phyloP scores from a whole-genome alignment of 768 basidiomycete species.

The Psilocybe azurescens region DNA sequence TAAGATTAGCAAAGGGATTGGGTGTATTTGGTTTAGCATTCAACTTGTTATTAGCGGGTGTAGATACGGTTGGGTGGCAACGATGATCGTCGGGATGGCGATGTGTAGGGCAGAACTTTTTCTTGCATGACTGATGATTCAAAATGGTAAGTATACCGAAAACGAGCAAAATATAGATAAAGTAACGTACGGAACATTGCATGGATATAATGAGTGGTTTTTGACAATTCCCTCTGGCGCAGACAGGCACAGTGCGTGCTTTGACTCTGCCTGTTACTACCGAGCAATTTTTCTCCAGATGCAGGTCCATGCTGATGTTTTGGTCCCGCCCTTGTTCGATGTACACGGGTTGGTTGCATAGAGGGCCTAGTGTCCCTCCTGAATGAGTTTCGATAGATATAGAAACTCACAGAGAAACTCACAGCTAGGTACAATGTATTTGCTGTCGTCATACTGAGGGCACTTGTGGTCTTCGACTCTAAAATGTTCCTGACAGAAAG shows the following conservation, averaged over 20 bases:
- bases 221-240: slow-evolving; percentile 65
- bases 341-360: slow-evolving; percentile 78
- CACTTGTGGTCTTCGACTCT: slow-evolving; percentile 71
- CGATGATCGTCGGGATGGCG: slow-evolving; percentile 79
- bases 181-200: slow-evolving; percentile 65
- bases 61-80: slow-evolving; percentile 40
- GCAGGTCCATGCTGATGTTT: slow-evolving; percentile 80
- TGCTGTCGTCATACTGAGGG: slow-evolving; percentile 70
- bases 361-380: slow-evolving; percentile 54
- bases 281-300: slow-evolving; percentile 69
- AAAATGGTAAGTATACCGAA: neutral
- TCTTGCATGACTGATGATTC: slow-evolving; percentile 60
- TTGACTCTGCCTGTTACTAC: slow-evolving; percentile 69
- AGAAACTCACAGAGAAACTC: slow-evolving; percentile 26
- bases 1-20: slow-evolving; percentile 34
- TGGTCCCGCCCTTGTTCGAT: slow-evolving; percentile 82
- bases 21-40: slow-evolving; percentile 20
- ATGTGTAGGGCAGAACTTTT: slow-evolving; percentile 79
- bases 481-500: slow-evolving; percentile 84
- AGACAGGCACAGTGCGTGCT: slow-evolving; percentile 60
- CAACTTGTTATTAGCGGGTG: slow-evolving; percentile 20
- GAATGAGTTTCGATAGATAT: neutral
- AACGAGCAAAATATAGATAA: neutral
- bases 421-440: slow-evolving; percentile 83
- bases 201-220: slow-evolving; percentile 81